Base-by-base conservation (phyloP, 176 grass and related monocot genomes). In the Puccinellia tenuiflora region DNA sequence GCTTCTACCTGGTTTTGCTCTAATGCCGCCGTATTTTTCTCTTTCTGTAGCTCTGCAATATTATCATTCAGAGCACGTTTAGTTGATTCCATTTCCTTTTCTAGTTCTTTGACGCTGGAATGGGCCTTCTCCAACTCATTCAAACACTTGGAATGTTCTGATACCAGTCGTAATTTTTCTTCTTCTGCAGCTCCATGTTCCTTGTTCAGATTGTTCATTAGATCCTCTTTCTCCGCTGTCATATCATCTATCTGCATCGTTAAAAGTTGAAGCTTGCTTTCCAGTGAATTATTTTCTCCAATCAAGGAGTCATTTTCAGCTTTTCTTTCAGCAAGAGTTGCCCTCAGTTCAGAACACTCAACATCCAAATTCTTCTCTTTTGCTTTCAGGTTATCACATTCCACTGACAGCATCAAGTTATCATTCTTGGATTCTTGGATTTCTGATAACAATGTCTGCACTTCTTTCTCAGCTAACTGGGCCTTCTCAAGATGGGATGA, bases 371-470 rank as follows among this genome's bases (percentile, higher is more conserved):
- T 88, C 64, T 98, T 71, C 63, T 86, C 30, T 52, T 68, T 70
- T 50, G 30, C 26, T 80, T 86, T 93, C 46, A 93, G 79, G 30
- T 83, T 76, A 34, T 78, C 79, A 77, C 81, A 78, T 68, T 80
- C 86, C 31, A 54, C 67, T 35, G 45, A 82, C 52, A 91, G 77
- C 82, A 40, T 83, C 25, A 84, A 68, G n/a, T 86, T 91, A 59
- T 89, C 75, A 43, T 94, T 86, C 79, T 92, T 92, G 51, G 88
- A 20, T 15, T 82, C 79, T 72, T 93, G 63, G 30, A 83, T 85
- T 86, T 97, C 83, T 80, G 70, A 12, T 35, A 74, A 29, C 55
- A 94, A 77, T 45, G n/a, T 68, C 57, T 88, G 63, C 70, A 78
- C 76, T 81, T 84, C 66, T 69, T 91, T 72, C 73, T 91, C 72